phyloP scores from a whole-genome alignment of 306 rosid species.

The Datisca glomerata region DNA sequence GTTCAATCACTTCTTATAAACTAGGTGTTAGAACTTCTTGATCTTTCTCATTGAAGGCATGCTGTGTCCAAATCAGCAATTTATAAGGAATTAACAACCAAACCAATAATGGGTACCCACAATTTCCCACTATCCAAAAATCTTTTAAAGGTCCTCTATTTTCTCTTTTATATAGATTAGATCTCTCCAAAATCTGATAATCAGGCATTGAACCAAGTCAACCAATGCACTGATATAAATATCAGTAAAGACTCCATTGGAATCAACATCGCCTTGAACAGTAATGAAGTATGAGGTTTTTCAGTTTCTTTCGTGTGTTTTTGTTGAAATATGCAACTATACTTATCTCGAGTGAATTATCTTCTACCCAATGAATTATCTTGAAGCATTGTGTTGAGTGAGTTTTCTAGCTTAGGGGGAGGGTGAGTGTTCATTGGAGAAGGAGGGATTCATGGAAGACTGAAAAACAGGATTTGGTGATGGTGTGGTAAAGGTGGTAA shows the following conservation, averaged over 20 bases:
- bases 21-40: no score
- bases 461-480: no score
- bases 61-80: slow-evolving; percentile 60
- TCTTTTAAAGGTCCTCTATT: slow-evolving; percentile 39
- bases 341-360: no score
- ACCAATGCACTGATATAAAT: slow-evolving; percentile 65
- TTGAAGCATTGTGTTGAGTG: no score
- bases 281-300: slow-evolving; percentile 72
- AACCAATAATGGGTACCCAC: slow-evolving; percentile 52
- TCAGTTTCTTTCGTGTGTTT: slow-evolving; percentile 64
- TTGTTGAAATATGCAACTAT: slow-evolving; percentile 70
- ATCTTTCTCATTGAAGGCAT: slow-evolving; percentile 59
- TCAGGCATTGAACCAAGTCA: slow-evolving; percentile 74
- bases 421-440: no score
- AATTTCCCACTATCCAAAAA: slow-evolving; percentile 65
- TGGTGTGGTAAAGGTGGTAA: no score
- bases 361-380: no score
- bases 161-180: slow-evolving; percentile 43
- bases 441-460: no score
- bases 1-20: no score
- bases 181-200: slow-evolving; percentile 52
- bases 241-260: slow-evolving; percentile 51
- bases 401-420: no score
- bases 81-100: slow-evolving; percentile 71
- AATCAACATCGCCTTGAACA: slow-evolving; percentile 62